phyloP scores from a whole-genome alignment of 2,329 filamentous ascomycete species.

The Drechslerella stenobrocha region DNA sequence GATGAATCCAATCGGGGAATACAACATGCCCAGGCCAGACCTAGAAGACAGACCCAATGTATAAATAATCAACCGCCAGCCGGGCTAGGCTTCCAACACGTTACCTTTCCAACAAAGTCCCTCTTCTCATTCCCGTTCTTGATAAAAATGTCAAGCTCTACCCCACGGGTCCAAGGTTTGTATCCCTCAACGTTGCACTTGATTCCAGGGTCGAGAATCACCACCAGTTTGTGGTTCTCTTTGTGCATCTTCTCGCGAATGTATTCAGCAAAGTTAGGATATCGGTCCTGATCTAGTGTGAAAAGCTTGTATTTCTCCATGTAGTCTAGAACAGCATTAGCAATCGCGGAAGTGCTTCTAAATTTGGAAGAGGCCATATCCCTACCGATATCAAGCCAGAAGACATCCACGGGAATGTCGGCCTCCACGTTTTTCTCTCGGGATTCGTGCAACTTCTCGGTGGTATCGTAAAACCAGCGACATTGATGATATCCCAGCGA shows the following conservation, averaged over 20 bases:
- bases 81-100: no score
- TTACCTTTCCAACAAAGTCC: constrained; percentile 41
- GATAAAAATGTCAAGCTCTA: constrained; percentile 36
- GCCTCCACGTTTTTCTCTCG: constrained; percentile 23
- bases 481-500: constrained; percentile 78
- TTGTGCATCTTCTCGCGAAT: constrained; percentile 16
- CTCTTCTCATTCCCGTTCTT: constrained; percentile 28
- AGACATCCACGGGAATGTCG: constrained; percentile 35
- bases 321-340: constrained; percentile 16
- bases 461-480: constrained; percentile 67
- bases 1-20: constrained; percentile 77
- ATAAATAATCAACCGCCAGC: no score
- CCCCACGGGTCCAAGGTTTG: constrained; percentile 29
- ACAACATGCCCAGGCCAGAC: constrained; percentile 76
- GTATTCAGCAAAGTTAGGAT: constrained; percentile 26
- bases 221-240: constrained; percentile 40
- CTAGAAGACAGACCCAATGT: constrained; percentile 56
- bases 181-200: constrained; percentile 22
- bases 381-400: constrained; percentile 48
- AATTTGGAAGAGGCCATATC: not conserved
- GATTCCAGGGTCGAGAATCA: constrained; percentile 38
- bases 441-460: constrained; percentile 15
- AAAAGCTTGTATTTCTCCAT: constrained; percentile 39
- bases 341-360: not conserved
- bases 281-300: constrained; percentile 29